Evolutionary conservation across 768 basidiomycete genomes (phyloP), one percentile per base, ranked within the genome.

Genomic region (Saitozyma sp.): DNA sequence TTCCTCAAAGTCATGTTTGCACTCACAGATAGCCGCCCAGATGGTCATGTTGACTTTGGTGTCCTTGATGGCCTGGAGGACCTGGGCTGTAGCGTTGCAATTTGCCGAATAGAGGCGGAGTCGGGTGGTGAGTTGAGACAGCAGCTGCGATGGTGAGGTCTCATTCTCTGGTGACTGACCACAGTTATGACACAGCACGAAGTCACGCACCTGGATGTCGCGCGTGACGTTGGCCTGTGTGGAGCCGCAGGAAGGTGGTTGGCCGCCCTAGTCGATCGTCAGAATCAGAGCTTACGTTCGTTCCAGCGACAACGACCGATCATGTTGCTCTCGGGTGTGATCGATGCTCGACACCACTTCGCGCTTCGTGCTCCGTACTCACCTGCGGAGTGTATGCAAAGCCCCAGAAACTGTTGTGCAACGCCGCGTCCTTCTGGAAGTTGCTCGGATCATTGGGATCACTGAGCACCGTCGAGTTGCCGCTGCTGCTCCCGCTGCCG

Each of bases 11-110:
- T 29, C 29, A 29, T 29, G 29, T 5, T 29, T 29, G 29, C 1
- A 66, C 71, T 61, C 56, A 75, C 75, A 80, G 37, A 81, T 76
- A 43, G 73, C 78, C 3, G 78, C 62, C 69, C 82, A 92, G 6
- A 94, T 89, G 5, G 79, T 83, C 86, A 96, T 84, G 78, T 95
- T 83, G 45, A 92, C 89, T 80, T 94, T 90, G 42, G 94, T 96
- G 63, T 86, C 87, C 70, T 88, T 84, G 70, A 99, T 92, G 16
- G 94, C 95, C 67, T 93, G 89, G 39, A 98, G 84, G 82, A 82
- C 77, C 50, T 82, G 54, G 9, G 79, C 76, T 4, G 80, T 78
- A 54, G 79, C 77, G 64, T 82, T 80, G 61, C 80, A 81, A 62
- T 80, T 69, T 41, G 90, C 86, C 46, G 92, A 92, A 76, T 94